Base-by-base conservation (phyloP, 805 yeast species). In the Candida michaelii region DNA sequence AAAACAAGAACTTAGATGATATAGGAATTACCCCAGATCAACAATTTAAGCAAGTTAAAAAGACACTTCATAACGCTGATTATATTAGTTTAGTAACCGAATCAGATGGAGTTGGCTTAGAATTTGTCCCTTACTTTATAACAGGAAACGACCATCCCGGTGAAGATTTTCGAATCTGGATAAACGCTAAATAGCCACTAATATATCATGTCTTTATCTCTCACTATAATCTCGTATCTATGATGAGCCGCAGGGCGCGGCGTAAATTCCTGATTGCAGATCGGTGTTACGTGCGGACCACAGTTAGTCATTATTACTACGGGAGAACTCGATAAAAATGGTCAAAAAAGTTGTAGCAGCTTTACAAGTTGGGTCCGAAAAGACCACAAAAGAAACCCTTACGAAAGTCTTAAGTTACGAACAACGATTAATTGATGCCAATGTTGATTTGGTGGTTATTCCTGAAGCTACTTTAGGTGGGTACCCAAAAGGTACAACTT, bases 391-490 rank as follows among this genome's bases (percentile, higher is more conserved):
- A 19, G 63, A 53, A 16, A 71, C 76, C 4, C 43, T 71, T 23
- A 53, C 54, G 9, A 66, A 66, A 42, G 67, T 71, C 32, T 46
- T 71, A 12, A 54, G 66, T 2, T 70, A 62, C 48, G 74, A 69
- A 46, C 44, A 54, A 10, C 64, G 68, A 41, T 53, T 71, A 24
- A 56, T 51, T 35, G 55, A 52, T 1, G 47, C 56, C 8, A 56
- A 63, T 1, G 66, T 64, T 17, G 58, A 62, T 23, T 52, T 71
- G 25, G 69, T 71, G 13, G 73, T 71, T n/a, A 49, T 71, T 32
- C 77, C 77, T 15, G 77, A 71, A 46, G 75, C 74, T 15, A 53
- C 66, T 1, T 47, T 71, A n/a, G 76, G 76, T 14, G 77, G 76
- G 3, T 71, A 71, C 45, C 75, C 77, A 10, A 71, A 71, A 49